Percentiles rank a stretch among this genome's conserved stretches.
Evolutionary conservation across 1,284 basidiomycete species (phyloP).

Genomic region (Takashimella tepidaria): DNA sequence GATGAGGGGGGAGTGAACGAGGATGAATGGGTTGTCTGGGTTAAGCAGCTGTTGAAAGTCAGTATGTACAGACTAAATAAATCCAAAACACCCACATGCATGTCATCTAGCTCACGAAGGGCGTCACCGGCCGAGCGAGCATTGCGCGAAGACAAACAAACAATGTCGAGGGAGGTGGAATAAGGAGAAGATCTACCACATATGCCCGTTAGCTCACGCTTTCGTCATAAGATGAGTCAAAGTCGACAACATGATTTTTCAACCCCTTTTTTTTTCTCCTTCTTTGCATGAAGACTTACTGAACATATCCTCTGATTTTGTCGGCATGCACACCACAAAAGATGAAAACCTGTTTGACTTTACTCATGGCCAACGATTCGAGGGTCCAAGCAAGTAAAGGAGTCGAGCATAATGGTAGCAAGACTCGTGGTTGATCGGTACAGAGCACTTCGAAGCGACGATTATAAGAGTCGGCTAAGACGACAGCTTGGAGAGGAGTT

Average conservation of each 20-base stretch:
- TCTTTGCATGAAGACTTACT: too few relatives aligned
- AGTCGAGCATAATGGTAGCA: conserved; percentile 89
- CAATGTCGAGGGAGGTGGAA: conserved; percentile 72
- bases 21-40: conserved; percentile 71
- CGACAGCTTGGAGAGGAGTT: conserved; percentile 80
- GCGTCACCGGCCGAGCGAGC: conserved; percentile 92
- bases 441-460: conserved; percentile 86
- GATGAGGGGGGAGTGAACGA: conserved; percentile 89
- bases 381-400: conserved; percentile 94
- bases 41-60: conserved; percentile 66
- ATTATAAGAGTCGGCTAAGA: conserved; percentile 93
- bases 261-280: too few relatives aligned
- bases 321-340: conserved; percentile 82
- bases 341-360: conserved; percentile 93
- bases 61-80: background rate
- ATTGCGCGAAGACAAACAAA: conserved; percentile 79
- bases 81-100: conserved; percentile 51
- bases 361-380: conserved; percentile 83
- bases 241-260: too few relatives aligned
- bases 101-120: conserved; percentile 92
- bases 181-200: conserved; percentile 37
- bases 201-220: too few relatives aligned
- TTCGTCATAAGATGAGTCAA: background rate
- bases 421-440: conserved; percentile 70
- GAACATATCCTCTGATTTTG: conserved; percentile 72